These are phyloP conservation scores for Tuber brumale DNA, from an alignment of 495 filamentous ascomycete species.

Conservation along the genomic window DNA sequence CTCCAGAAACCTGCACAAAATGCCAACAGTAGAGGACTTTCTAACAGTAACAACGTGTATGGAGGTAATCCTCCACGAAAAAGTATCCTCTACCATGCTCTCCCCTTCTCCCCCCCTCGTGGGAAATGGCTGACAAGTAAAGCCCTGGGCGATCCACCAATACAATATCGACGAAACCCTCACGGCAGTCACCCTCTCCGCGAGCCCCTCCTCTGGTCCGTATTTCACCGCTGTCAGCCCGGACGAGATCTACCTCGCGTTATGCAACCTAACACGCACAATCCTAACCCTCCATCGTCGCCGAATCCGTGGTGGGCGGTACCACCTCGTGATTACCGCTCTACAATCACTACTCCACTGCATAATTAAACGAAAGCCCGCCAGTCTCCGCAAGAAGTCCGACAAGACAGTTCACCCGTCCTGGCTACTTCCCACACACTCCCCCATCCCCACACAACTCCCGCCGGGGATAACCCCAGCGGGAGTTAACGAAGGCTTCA, in stretches of 20 bases:
- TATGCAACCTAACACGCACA: conserved; percentile 20
- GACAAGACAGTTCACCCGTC: conserved; percentile 33
- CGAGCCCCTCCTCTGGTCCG: conserved; percentile 30
- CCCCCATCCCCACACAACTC: not conserved
- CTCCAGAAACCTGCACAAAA: conserved; percentile 21
- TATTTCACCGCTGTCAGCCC: conserved; percentile 7
- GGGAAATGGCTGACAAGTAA: not conserved
- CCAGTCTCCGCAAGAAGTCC: conserved; percentile 25
- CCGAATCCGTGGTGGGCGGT: conserved; percentile 37
- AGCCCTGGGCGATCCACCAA: conserved; percentile 36
- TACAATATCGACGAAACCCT: conserved; percentile 40
- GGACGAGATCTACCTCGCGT: conserved; percentile 26
- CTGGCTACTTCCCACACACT: conserved; percentile 21
- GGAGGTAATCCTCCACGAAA: conserved; percentile 26
- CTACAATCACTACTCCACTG: conserved; percentile 29
- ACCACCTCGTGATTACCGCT: conserved; percentile 35
- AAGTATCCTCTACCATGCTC: conserved; percentile 7
- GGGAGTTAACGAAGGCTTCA: conserved; percentile 17
- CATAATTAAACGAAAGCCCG: conserved; percentile 28
- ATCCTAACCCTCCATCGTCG: conserved; percentile 31
- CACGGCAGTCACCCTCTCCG: conserved; percentile 22
- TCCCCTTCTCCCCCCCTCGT: not conserved
- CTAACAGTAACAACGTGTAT: conserved; percentile 26
- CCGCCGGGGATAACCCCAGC: not conserved
- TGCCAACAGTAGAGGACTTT: conserved; percentile 26